A percentile compares a stretch with the other conserved stretches of the same genome.
phyloP scores from a whole-genome alignment of 176 grass and related monocot species.

The Echinochloa phyllopogon region DNA sequence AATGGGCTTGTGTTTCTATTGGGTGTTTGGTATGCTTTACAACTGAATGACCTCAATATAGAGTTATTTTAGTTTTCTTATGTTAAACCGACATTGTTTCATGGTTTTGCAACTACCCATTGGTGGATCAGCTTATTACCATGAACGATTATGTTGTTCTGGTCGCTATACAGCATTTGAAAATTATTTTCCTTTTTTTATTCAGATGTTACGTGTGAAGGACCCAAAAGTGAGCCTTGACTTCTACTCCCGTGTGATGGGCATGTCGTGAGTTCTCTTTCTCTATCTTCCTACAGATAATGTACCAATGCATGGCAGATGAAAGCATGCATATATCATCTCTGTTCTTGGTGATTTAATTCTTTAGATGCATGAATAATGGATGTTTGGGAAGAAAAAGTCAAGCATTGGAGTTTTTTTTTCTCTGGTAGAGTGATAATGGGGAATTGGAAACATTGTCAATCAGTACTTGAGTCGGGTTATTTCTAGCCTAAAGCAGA shows the following conservation, averaged over 20 bases:
- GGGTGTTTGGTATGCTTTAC: not conserved
- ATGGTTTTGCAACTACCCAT: slow-evolving; percentile 1
- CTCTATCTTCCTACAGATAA: not conserved
- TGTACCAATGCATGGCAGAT: not conserved
- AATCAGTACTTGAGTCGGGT: not conserved
- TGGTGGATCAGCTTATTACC: not conserved
- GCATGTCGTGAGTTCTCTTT: slow-evolving; percentile 87
- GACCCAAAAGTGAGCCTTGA: slow-evolving; percentile 97
- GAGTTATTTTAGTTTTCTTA: not conserved
- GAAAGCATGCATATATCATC: slow-evolving; percentile 11
- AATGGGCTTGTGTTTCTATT: not conserved
- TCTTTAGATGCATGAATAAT: not conserved
- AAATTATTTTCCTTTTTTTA: slow-evolving; percentile 32
- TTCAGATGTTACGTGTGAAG: slow-evolving; percentile 91
- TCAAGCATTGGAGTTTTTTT: not conserved
- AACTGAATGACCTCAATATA: not conserved
- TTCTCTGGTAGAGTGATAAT: not conserved
- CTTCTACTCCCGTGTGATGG: slow-evolving; percentile 94
- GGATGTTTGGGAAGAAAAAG: not conserved
- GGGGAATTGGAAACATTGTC: not conserved
- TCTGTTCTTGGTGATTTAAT: not conserved
- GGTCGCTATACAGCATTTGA: not conserved
- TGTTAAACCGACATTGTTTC: not conserved
- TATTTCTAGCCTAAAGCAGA: not conserved
- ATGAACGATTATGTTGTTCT: not conserved